phyloP scores from a whole-genome alignment of 768 basidiomycete genomes.

The Psilocybe subaeruginosa region DNA sequence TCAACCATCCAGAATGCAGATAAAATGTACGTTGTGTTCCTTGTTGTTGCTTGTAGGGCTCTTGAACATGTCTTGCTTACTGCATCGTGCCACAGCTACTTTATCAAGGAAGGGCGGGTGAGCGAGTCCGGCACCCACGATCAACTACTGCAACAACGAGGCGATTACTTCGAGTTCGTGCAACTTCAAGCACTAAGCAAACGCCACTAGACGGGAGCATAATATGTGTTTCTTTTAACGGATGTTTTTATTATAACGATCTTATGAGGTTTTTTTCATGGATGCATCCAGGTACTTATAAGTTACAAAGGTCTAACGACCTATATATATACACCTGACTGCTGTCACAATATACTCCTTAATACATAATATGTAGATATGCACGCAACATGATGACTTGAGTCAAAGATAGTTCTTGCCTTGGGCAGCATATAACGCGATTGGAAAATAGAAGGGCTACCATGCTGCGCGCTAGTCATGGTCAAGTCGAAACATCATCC shows the following conservation, averaged over 20 bases:
- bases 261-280: conserved; percentile 11
- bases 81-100: conserved; percentile 58
- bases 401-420: neutral
- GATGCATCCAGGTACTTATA: conserved; percentile 1
- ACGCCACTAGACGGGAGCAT: conserved; percentile 34
- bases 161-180: conserved; percentile 86
- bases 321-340: conserved; percentile 17
- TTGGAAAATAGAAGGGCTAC: neutral
- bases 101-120: conserved; percentile 85
- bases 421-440: conserved; percentile 11
- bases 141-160: conserved; percentile 65
- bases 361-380: conserved; percentile 32
- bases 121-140: conserved; percentile 90
- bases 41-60: conserved; percentile 12
- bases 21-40: conserved; percentile 62
- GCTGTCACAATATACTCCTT: conserved; percentile 33
- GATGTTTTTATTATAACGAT: conserved; percentile 17
- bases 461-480: conserved; percentile 11
- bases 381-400: conserved; percentile 28
- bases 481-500: conserved; percentile 5
- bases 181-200: conserved; percentile 79
- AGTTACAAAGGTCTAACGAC: neutral
- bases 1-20: conserved; percentile 93
- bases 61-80: conserved; percentile 12
- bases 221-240: neutral